A percentile compares a stretch with the other conserved stretches of the same genome.
phyloP scores from a whole-genome alignment of 225 moss, liverwort and hornwort genomes.

The Sphagnum tenellum region DNA sequence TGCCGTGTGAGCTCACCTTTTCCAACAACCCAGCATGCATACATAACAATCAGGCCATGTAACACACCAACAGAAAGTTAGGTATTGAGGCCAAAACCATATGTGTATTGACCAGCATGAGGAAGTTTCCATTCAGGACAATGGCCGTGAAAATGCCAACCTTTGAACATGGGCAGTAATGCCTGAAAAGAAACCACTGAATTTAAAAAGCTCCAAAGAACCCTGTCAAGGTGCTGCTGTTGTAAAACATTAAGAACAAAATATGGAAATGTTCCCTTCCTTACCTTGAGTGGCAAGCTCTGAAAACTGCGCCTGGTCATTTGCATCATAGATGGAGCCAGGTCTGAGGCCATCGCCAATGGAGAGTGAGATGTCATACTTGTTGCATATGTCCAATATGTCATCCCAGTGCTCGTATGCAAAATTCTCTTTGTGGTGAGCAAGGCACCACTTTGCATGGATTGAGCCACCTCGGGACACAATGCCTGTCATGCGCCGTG shows the following conservation, averaged over 20 bases:
- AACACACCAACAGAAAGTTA: not conserved
- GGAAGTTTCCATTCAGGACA: too few species aligned
- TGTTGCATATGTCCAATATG: conserved; percentile 84
- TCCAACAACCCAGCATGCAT: not conserved
- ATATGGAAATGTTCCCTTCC: too few species aligned
- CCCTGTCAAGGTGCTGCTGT: too few species aligned
- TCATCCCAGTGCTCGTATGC: conserved; percentile 91
- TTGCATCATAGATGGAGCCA: conserved; percentile 85
- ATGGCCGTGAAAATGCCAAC: too few species aligned
- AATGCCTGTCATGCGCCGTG: conserved; percentile 82
- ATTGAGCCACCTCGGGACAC: conserved; percentile 93
- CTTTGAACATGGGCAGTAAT: too few species aligned
- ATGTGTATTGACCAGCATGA: too few species aligned
- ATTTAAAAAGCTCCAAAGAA: too few species aligned
- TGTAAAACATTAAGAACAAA: too few species aligned
- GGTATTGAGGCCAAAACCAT: too few species aligned
- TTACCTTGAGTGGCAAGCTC: conserved; percentile 88
- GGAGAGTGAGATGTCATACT: conserved; percentile 83
- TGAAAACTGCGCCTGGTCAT: conserved; percentile 87
- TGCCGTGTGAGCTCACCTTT: conserved; percentile 74
- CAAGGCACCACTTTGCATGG: conserved; percentile 96
- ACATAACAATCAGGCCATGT: not conserved
- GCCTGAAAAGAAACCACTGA: too few species aligned
- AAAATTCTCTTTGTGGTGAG: conserved; percentile 90
- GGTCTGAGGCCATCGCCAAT: conserved; percentile 89